A percentile compares a stretch with the other conserved stretches of the same genome.
These are phyloP conservation scores for Glaciozyma martinii DNA, from an alignment of 768 basidiomycete species.

Conservation along the genomic window DNA sequence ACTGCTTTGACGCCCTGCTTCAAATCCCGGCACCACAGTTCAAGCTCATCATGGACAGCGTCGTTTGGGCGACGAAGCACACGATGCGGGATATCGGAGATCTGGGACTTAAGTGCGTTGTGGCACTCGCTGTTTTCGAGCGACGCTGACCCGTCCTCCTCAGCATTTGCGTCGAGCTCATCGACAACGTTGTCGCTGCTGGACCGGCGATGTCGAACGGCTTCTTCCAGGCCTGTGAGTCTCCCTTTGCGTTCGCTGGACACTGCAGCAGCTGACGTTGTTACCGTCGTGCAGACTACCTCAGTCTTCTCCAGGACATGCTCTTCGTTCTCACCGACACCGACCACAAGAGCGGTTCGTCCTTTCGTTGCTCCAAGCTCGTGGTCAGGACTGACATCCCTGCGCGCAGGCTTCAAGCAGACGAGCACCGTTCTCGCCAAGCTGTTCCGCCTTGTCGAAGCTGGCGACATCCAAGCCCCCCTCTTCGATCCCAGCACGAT, in stretches of 20 bases:
- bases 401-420: constrained; percentile 59
- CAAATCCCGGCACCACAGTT: constrained; percentile 69
- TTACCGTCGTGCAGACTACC: constrained; percentile 48
- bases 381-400: not conserved
- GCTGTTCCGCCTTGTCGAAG: constrained; percentile 85
- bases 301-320: constrained; percentile 85
- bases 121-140: not conserved
- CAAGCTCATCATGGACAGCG: constrained; percentile 95
- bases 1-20: constrained; percentile 76
- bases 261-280: not conserved
- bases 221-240: constrained; percentile 77
- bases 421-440: constrained; percentile 63
- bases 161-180: constrained; percentile 79
- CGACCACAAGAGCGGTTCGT: constrained; percentile 82
- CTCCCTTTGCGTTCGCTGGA: not conserved
- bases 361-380: not conserved
- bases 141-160: not conserved
- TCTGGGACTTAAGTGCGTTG: constrained; percentile 47
- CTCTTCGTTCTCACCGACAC: constrained; percentile 80
- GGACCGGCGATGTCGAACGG: constrained; percentile 70
- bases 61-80: constrained; percentile 99
- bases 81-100: constrained; percentile 98
- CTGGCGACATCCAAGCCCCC: constrained; percentile 66
- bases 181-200: constrained; percentile 84
- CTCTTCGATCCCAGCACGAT: constrained; percentile 67